These are phyloP conservation scores for Xerocomus brunneocitrinus DNA, from an alignment of 768 basidiomycete genomes.

Conservation along the genomic window DNA sequence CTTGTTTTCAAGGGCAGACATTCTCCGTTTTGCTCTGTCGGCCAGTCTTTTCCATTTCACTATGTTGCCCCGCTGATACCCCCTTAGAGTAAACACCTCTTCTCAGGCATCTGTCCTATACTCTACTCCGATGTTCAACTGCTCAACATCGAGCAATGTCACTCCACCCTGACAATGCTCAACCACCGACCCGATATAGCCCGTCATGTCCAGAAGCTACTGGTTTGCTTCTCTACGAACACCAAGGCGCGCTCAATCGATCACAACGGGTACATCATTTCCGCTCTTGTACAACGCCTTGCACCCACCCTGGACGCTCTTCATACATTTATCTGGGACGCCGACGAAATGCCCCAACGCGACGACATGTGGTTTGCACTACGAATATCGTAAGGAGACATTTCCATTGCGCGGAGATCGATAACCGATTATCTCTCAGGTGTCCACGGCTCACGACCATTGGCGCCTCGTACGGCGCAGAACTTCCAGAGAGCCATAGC, in stretches of 20 bases:
- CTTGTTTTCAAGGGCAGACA: conserved; percentile 48
- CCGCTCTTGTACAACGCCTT: conserved; percentile 47
- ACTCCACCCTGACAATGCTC: conserved; percentile 64
- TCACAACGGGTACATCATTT: conserved; percentile 33
- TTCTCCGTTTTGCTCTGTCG: conserved; percentile 56
- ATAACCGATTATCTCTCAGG: conserved; percentile 30
- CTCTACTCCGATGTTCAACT: conserved; percentile 60
- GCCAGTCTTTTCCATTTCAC: conserved; percentile 37
- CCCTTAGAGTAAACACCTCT: conserved; percentile 51
- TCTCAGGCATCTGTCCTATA: conserved; percentile 46
- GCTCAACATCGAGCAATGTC: conserved; percentile 53
- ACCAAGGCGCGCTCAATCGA: conserved; percentile 22
- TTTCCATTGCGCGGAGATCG: neutral
- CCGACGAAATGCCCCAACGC: conserved; percentile 55
- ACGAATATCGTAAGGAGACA: conserved; percentile 50
- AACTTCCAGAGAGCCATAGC: conserved; percentile 54
- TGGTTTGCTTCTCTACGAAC: conserved; percentile 37
- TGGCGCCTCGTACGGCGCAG: conserved; percentile 56
- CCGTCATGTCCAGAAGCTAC: conserved; percentile 60
- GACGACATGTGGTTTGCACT: conserved; percentile 81
- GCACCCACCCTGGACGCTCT: conserved; percentile 62
- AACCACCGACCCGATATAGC: conserved; percentile 48
- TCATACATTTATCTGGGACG: conserved; percentile 66
- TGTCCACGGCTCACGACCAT: conserved; percentile 64
- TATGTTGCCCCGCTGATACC: conserved; percentile 4